Percentiles rank a stretch among this genome's conserved stretches.
These are phyloP conservation scores for Podila clonocystis DNA, from an alignment of 192 early-diverging fungal genomes.

Conservation along the genomic window DNA sequence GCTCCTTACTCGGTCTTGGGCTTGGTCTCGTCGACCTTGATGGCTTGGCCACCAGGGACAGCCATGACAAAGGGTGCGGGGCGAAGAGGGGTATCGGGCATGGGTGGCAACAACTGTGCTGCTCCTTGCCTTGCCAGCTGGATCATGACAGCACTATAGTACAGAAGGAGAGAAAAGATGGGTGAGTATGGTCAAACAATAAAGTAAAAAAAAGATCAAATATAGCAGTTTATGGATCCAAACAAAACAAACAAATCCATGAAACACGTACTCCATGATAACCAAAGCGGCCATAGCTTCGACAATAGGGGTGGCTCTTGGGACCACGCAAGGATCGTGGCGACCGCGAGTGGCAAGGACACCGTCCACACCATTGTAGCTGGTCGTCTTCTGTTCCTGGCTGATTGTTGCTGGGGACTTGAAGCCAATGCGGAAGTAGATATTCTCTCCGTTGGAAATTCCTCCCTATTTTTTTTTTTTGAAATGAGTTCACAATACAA, in stretches of 20 bases:
- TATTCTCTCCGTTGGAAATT: conserved; percentile 94
- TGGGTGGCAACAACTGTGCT: conserved; percentile 58
- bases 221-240: too few relatives aligned
- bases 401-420: conserved; percentile 97
- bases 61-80: conserved; percentile 45
- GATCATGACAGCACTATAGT: conserved; percentile 62
- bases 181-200: neutral
- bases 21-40: conserved; percentile 50
- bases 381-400: conserved; percentile 88
- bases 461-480: conserved; percentile 69
- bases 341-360: conserved; percentile 90
- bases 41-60: conserved; percentile 37
- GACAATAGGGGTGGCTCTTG: conserved; percentile 97
- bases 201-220: neutral
- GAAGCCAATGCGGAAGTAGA: conserved; percentile 98
- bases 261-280: conserved; percentile 84
- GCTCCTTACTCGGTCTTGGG: conserved; percentile 46
- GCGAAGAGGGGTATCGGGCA: conserved; percentile 50
- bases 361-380: conserved; percentile 85
- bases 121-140: conserved; percentile 71
- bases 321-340: conserved; percentile 98
- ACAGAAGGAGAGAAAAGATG: neutral
- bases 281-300: conserved; percentile 95
- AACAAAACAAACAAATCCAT: neutral
- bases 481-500: too few relatives aligned